Base-by-base conservation (phyloP, 2,329 filamentous ascomycete genomes). In the Monilinia aucupariae region DNA sequence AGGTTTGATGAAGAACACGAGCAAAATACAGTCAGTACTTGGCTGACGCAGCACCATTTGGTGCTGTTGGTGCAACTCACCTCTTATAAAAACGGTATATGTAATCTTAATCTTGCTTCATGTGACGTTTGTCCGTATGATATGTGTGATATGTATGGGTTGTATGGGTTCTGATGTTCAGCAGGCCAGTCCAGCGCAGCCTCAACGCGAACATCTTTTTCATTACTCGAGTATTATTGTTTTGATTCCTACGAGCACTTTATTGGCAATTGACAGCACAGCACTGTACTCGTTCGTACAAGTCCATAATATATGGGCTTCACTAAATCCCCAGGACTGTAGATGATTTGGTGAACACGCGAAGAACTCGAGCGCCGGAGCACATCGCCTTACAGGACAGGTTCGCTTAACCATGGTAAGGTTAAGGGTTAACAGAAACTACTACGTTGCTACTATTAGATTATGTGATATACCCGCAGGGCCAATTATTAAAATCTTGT, bases 41-140 rank as follows among this genome's bases (percentile, higher is more conserved):
- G 37, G 27, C 27, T 58, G 52, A 50, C 45, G 45, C 58, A 50
- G 60, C n/a, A 62, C 58, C 25, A 39, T 50, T 50, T 50, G 45
- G 56, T 50, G 27, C 22, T 50, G 9, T 55, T 15, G 20, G 51
- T 45, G 60, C 43, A 27, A 58, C 58, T 27, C 22, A 41, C 3
- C 9, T 37, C 25, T 50, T 43, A 25, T 58, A 62, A 58, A 58
- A 58, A 62, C 50, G 60, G 45, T 58, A 62, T 58, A n/a, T 34
- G 52, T 45, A 62, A 62, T 62, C 37, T 62, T 62, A 58, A 56
- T 32, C 32, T 39, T 56, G 47, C 37, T 51, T 51, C 27, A 56
- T 30, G 9, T 43, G 8, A 15, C 45, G 27, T 27, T 45, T n/a
- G n/a, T n/a, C n/a, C n/a, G 58, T 56, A 17, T 27, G 45, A 47